Base-by-base conservation (phyloP, 495 filamentous ascomycete species). In the Penicillium alfredii region DNA sequence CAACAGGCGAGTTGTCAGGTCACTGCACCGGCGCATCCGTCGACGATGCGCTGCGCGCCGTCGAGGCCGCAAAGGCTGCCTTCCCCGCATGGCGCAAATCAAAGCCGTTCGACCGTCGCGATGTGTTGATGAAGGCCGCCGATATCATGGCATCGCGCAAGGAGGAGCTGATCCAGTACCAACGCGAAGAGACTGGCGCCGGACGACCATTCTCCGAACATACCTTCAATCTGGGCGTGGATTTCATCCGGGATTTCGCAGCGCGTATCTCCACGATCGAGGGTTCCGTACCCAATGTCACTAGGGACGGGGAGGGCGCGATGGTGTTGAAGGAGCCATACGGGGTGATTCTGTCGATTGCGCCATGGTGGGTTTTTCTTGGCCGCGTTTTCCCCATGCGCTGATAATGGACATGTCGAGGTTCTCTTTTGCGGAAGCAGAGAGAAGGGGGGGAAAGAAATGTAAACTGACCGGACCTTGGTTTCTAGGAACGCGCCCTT, bases 271-370 rank as follows among this genome's bases (percentile, higher is more conserved):
- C 61, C 5, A 60, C 63, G 4, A 61, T 92, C 7, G 63, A 74
- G 18, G 84, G 86, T 3, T 58, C 56, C 8, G 70, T 88, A 18
- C 83, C 85, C 0, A 63, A 66, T 7, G 63, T 73, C 6, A 47
- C 55, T 2, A 56, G 77, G 13, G 63, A 74, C n/a, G 73, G 72
- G 5, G 66, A 65, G 24, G 68, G 70, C n/a, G 81, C 82, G 0
- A 68, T 94, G 49, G 63, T 94, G n/a, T 61, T 78, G 31, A 84
- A 81, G 49, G 82, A 93, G 56, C 88, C 88, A 4, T 87, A 78
- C 46, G 88, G 88, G 12, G 86, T 92, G 16, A 62, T 89, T 2
- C 65, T 95, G 9, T 78, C 74, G 18, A 86, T 93, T 60, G 87
- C 86, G 12, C 87, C 89, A 18, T 94, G 89, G 85, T 86, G 68